Base-by-base conservation (phyloP, 2,329 filamentous ascomycete genomes). In the Scytalidium sp. region DNA sequence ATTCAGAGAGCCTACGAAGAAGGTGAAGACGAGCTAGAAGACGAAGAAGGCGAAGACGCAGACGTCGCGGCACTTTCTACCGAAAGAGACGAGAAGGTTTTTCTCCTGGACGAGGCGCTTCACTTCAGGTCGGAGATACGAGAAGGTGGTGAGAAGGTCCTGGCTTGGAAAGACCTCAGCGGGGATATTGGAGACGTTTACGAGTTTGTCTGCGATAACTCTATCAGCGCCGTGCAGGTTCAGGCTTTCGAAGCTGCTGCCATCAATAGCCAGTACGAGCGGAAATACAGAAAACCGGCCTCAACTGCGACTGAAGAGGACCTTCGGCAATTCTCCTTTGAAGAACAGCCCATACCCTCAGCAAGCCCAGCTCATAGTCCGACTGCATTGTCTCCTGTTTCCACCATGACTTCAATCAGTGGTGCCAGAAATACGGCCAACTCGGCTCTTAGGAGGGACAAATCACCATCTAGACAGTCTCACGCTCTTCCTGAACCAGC, bases 1-100 rank as follows among this genome's bases (percentile, higher is more conserved):
- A 83, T 97, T 40, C 94, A 99, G 68, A 84, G 94, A 53, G 93
- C 93, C 51, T 99, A 96, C 76, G 94, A 99, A 66, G 94, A 99
- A 71, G 94, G 94, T 49, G 94, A 99, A 65, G 93, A 92, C 55
- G 93, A 97, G 19, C 74, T 96, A 40, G 91, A 87, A 41, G 93
- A 96, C 60, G 93, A 96, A 66, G 90, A 92, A 62, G 90, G 84
- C 46, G 90, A 93, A 55, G 88, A 96, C 72, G 85, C 80, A 43
- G 87, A 83, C 50, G 80, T 83, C 41, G 89, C 93, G 64, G 83
- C 81, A n/a, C 76, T 94, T 47, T 78, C 78, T 22, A 75, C 78
- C 20, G 92, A 97, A 63, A 90, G 91, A 61, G 95, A 99, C 85
- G 94, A 99, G 73, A 97, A 96, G 75, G 93, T 87, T 0, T 99